phyloP scores from a whole-genome alignment of 768 basidiomycete species.

The Calocybe gangraenosa region DNA sequence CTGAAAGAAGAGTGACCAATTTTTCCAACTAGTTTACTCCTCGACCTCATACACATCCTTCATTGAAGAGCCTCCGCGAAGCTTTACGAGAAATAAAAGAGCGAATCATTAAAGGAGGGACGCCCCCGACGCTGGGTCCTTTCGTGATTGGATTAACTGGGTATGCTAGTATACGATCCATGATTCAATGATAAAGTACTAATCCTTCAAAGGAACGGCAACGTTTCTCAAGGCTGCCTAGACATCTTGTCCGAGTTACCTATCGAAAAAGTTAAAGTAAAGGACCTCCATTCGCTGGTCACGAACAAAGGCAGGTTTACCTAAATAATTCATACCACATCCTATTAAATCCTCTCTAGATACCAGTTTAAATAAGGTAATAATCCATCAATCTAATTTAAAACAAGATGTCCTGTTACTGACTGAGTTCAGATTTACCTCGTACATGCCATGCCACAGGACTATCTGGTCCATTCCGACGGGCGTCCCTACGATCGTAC shows the following conservation, averaged over 20 bases:
- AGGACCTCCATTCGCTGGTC: constrained; percentile 57
- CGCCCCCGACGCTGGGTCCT: constrained; percentile 64
- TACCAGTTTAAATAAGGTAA: constrained; percentile 55
- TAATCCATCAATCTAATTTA: not conserved
- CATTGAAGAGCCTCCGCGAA: constrained; percentile 46
- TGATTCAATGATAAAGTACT: not conserved
- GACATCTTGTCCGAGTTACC: constrained; percentile 73
- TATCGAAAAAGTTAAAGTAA: constrained; percentile 48
- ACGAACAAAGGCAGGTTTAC: constrained; percentile 40
- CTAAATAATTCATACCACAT: not conserved
- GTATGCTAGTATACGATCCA: constrained; percentile 31
- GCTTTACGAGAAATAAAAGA: constrained; percentile 56
- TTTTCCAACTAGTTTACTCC: constrained; percentile 67
- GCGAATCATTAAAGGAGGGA: constrained; percentile 51
- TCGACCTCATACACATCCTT: constrained; percentile 70
- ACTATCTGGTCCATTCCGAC: constrained; percentile 64
- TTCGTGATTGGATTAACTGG: constrained; percentile 82
- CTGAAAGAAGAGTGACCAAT: not conserved
- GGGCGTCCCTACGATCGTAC: constrained; percentile 54
- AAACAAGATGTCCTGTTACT: no score
- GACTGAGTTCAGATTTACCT: constrained; percentile 57
- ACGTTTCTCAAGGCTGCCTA: constrained; percentile 76
- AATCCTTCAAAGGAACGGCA: constrained; percentile 54
- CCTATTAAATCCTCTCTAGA: constrained; percentile 28
- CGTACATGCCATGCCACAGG: constrained; percentile 61